Percentiles rank a stretch among this genome's conserved stretches.
Evolutionary conservation across 192 early-diverging fungal genomes (phyloP).

Genomic region (Cetraspora pellucida): DNA sequence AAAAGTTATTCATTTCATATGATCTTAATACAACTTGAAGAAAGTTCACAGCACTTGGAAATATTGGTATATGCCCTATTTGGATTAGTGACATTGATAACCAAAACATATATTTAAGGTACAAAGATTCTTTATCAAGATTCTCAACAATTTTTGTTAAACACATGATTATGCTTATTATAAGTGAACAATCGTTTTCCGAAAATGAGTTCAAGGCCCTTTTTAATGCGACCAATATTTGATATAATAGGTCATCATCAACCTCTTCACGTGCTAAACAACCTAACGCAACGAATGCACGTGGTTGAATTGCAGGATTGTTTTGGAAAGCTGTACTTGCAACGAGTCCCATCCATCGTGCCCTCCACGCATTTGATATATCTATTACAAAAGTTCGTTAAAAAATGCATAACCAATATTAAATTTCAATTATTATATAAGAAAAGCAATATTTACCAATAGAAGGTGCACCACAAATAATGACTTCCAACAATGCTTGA

Average conservation of each 20-base stretch:
- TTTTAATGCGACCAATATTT: constrained; percentile 85
- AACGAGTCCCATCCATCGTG: constrained; percentile 91
- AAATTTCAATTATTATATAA: background rate
- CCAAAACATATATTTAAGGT: constrained; percentile 89
- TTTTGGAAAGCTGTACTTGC: constrained; percentile 91
- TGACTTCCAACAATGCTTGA: constrained; percentile 65
- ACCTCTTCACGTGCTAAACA: constrained; percentile 86
- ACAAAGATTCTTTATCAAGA: constrained; percentile 77
- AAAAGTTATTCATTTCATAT: constrained; percentile 73
- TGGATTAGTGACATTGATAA: constrained; percentile 83
- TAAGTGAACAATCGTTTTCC: constrained; percentile 77
- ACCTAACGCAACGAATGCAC: constrained; percentile 89
- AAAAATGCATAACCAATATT: background rate
- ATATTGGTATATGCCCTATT: constrained; percentile 79
- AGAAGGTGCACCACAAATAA: constrained; percentile 63
- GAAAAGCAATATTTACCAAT: constrained; percentile 50
- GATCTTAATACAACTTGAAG: constrained; percentile 72
- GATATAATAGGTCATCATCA: constrained; percentile 89
- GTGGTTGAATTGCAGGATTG: constrained; percentile 92
- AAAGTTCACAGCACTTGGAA: constrained; percentile 70
- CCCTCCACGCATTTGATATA: constrained; percentile 78
- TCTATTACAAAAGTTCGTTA: constrained; percentile 45
- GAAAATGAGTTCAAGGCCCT: constrained; percentile 84
- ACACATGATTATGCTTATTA: constrained; percentile 86
- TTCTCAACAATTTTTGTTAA: constrained; percentile 87